A percentile compares a stretch with the other conserved stretches of the same genome.
These are phyloP conservation scores for Collybiopsis confluens DNA, from an alignment of 768 basidiomycete species.

Conservation along the genomic window DNA sequence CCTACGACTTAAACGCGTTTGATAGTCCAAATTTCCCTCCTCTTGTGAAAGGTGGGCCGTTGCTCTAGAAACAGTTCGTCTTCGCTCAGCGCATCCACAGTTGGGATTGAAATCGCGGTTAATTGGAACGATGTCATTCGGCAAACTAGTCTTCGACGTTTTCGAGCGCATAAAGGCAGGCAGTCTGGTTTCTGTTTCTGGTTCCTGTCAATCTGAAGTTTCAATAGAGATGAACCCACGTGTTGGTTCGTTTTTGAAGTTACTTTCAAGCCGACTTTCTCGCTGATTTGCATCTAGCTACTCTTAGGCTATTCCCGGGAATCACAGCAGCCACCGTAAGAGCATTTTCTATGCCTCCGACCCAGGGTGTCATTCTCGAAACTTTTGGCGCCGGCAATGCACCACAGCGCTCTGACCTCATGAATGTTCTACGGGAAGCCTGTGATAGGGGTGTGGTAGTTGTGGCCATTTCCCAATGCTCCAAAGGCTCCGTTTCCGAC, in stretches of 20 bases:
- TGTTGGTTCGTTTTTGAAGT: slow-evolving; percentile 48
- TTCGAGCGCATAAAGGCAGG: slow-evolving; percentile 76
- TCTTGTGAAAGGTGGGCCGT: slow-evolving; percentile 67
- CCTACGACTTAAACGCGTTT: slow-evolving; percentile 81
- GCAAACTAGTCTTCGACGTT: slow-evolving; percentile 73
- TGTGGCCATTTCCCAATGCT: slow-evolving; percentile 89
- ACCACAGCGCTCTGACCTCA: slow-evolving; percentile 73
- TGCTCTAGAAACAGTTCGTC: background rate
- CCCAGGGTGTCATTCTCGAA: slow-evolving; percentile 81
- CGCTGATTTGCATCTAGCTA: slow-evolving; percentile 43
- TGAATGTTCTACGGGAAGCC: slow-evolving; percentile 74
- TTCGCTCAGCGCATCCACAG: slow-evolving; percentile 28
- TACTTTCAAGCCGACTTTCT: background rate
- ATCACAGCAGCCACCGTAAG: slow-evolving; percentile 71
- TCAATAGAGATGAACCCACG: slow-evolving; percentile 69
- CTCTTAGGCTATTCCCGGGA: slow-evolving; percentile 83
- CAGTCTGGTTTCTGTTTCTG: background rate
- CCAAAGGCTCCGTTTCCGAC: slow-evolving; percentile 81
- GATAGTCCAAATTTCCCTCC: slow-evolving; percentile 81
- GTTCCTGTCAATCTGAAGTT: background rate
- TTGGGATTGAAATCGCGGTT: slow-evolving; percentile 86
- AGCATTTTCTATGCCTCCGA: slow-evolving; percentile 71
- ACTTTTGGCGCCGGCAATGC: slow-evolving; percentile 94
- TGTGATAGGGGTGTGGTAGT: slow-evolving; percentile 81
- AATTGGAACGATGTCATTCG: slow-evolving; percentile 87